A percentile compares a stretch with the other conserved stretches of the same genome.
Evolutionary conservation across 164 flowering plant genomes (phyloP).

Genomic region (Nymphaea thermarum): DNA sequence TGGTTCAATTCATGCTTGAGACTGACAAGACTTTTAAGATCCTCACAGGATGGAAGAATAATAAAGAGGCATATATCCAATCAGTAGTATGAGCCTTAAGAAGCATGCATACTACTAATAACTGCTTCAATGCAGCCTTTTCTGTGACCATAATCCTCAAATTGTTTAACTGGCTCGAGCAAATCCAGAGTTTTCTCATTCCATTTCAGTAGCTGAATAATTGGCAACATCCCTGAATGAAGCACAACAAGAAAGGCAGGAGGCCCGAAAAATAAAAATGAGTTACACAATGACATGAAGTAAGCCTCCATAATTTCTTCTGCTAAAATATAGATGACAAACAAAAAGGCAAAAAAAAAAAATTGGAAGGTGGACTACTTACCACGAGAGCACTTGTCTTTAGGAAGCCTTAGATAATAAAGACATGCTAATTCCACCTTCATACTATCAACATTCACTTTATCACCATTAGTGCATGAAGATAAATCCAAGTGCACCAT

Average conservation of each 20-base stretch:
- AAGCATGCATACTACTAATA: constrained; percentile 35
- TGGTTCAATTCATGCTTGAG: not conserved
- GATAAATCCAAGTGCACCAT: constrained; percentile 27
- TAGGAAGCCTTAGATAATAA: constrained; percentile 57
- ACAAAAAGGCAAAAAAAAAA: not conserved
- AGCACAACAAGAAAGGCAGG: not conserved
- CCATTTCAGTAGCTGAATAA: constrained; percentile 43
- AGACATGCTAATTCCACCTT: constrained; percentile 71
- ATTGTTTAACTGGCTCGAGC: constrained; percentile 21
- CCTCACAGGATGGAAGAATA: not conserved
- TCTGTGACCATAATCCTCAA: constrained; percentile 17
- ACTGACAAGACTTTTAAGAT: not conserved
- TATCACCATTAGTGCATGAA: constrained; percentile 24
- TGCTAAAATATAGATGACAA: not conserved
- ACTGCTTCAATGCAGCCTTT: constrained; percentile 49
- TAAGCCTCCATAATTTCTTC: not conserved
- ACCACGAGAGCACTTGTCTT: constrained; percentile 69
- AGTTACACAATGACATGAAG: not conserved
- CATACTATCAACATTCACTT: constrained; percentile 34
- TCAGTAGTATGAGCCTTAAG: too few relatives aligned
- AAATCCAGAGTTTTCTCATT: constrained; percentile 39
- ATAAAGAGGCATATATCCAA: not conserved
- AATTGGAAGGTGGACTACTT: constrained; percentile 8
- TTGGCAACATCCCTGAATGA: constrained; percentile 62
- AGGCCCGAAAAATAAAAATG: too few relatives aligned